Conservation (phyloP, 2,329 filamentous ascomycete species). For the Fusarium coffeatum region DNA sequence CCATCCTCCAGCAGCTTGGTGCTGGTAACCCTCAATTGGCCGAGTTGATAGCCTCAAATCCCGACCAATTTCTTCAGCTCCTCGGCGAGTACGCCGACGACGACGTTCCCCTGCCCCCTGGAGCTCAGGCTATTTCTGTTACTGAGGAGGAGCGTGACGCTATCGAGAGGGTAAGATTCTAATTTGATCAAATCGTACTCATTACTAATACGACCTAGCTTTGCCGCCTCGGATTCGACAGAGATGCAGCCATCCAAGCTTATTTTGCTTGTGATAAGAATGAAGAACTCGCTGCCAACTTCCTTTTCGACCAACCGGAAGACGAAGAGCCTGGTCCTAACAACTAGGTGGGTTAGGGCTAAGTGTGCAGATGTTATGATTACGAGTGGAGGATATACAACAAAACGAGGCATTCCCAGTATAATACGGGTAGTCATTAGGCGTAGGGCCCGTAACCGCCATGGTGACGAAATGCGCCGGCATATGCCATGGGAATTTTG, state of each 20-base stretch:
- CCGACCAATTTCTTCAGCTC: conserved; percentile 91
- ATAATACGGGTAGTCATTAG: conserved; percentile 41
- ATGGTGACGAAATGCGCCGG: conserved; percentile 32
- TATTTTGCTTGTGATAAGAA: conserved; percentile 99
- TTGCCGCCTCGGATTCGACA: conserved; percentile 91
- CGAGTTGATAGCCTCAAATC: conserved; percentile 89
- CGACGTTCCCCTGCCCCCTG: conserved; percentile 86
- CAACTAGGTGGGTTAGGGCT: conserved; percentile 46
- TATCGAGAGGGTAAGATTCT: conserved; percentile 83
- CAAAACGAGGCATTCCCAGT: conserved; percentile 40
- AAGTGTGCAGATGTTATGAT: conserved; percentile 47
- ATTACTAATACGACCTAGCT: conserved; percentile 65
- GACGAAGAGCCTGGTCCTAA: conserved; percentile 73
- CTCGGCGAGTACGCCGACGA: conserved; percentile 89
- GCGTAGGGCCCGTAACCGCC: conserved; percentile 37
- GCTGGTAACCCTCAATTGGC: conserved; percentile 95
- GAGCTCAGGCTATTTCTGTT: conserved; percentile 88
- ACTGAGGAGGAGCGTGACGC: conserved; percentile 97
- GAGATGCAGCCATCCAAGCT: conserved; percentile 94
- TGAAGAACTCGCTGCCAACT: conserved; percentile 97
- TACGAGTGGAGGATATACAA: conserved; percentile 42
- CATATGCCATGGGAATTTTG: conserved; percentile 30
- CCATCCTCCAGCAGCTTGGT: conserved; percentile 94
- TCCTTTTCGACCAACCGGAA: conserved; percentile 96
- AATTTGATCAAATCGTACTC: conserved; percentile 46